A percentile compares a stretch with the other conserved stretches of the same genome.
These are phyloP conservation scores for Xylaria venustula DNA, from an alignment of 495 filamentous ascomycete genomes.

Conservation along the genomic window DNA sequence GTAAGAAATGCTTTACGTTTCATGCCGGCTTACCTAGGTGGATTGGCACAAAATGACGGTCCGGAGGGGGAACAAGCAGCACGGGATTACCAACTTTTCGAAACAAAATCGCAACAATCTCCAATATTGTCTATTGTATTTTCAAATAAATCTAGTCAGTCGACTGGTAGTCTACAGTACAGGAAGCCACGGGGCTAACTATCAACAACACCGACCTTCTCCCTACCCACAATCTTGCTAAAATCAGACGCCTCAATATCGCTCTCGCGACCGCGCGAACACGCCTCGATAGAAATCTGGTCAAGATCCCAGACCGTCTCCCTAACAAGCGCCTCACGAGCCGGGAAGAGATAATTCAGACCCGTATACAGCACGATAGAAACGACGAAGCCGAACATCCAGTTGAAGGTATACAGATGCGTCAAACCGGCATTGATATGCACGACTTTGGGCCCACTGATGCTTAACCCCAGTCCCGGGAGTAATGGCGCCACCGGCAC, in stretches of 20 bases:
- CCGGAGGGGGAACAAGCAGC: no score
- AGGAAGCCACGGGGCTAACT: no score
- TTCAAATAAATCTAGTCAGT: no score
- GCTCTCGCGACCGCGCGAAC: constrained; percentile 10
- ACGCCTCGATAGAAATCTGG: constrained; percentile 19
- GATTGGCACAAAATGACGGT: no score
- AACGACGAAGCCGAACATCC: constrained; percentile 50
- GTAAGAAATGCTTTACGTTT: no score
- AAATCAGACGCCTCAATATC: constrained; percentile 3
- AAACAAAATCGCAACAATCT: no score
- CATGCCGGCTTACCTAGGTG: no score
- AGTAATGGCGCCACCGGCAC: constrained; percentile 61
- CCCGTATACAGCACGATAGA: constrained; percentile 38
- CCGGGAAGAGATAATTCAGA: constrained; percentile 33
- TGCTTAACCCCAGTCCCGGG: constrained; percentile 44
- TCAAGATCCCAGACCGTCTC: constrained; percentile 35
- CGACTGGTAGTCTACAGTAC: no score
- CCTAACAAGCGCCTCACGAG: constrained; percentile 28
- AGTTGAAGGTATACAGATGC: constrained; percentile 50
- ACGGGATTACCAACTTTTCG: no score
- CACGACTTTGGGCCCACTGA: constrained; percentile 35
- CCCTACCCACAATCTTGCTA: not conserved
- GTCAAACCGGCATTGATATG: constrained; percentile 32
- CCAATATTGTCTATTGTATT: no score
- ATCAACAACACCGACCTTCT: no score